Evolutionary conservation across 1,284 basidiomycete species (phyloP).

Genomic region (Moesziomyces antarcticus): DNA sequence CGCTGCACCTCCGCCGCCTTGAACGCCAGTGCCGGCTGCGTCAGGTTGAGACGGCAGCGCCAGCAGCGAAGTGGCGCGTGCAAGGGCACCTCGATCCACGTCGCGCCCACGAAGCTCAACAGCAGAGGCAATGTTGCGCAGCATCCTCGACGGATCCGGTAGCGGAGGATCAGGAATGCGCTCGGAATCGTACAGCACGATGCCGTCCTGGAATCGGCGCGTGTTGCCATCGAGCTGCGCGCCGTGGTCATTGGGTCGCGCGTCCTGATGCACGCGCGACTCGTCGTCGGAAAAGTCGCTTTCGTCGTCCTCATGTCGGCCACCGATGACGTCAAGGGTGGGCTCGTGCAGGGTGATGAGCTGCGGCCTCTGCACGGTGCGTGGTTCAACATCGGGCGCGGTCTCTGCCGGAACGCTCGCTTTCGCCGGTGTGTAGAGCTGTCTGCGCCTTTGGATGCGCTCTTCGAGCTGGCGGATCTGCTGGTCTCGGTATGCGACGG

Average conservation of each 20-base stretch:
- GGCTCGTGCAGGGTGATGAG: slow-evolving; percentile 48
- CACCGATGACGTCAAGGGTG: slow-evolving; percentile 20
- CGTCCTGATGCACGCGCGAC: slow-evolving; percentile 18
- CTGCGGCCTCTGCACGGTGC: slow-evolving; percentile 28
- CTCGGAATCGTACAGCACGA: slow-evolving; percentile 48
- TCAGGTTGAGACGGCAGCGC: slow-evolving; percentile 27
- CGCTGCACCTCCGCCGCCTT: not conserved
- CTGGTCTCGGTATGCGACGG: slow-evolving; percentile 30
- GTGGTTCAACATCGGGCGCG: slow-evolving; percentile 3
- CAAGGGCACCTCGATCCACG: slow-evolving; percentile 14
- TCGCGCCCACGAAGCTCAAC: slow-evolving; percentile 34
- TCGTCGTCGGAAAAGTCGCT: slow-evolving; percentile 10
- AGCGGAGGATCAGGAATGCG: slow-evolving; percentile 29
- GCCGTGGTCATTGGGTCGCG: not conserved
- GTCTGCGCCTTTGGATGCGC: slow-evolving; percentile 31
- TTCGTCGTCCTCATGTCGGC: slow-evolving; percentile 1
- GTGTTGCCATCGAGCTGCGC: slow-evolving; percentile 24
- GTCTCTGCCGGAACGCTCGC: not conserved
- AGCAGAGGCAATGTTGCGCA: slow-evolving; percentile 41
- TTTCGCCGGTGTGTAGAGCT: slow-evolving; percentile 20
- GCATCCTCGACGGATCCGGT: slow-evolving; percentile 17
- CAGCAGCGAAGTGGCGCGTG: slow-evolving; percentile 29
- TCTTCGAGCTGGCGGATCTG: slow-evolving; percentile 45
- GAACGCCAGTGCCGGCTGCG: not conserved
- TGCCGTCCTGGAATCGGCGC: slow-evolving; percentile 41